Evolutionary conservation across 1,139 yeast species (phyloP).

Genomic region (Kluyveromyces marxianus): DNA sequence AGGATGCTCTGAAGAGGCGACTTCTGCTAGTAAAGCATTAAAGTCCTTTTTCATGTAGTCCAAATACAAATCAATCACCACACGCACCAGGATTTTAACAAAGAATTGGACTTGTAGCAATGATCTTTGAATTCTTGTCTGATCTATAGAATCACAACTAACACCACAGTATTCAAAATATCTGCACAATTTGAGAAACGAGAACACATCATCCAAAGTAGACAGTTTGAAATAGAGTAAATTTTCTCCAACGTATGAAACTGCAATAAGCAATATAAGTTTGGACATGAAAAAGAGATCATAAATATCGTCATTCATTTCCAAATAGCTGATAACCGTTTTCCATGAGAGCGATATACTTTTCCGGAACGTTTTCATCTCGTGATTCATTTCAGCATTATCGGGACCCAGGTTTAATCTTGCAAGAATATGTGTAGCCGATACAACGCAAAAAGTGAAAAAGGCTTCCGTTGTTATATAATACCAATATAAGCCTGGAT

Average conservation of each 20-base stretch:
- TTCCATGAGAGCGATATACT: constrained; percentile 7
- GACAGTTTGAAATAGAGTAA: constrained; percentile 5
- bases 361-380: constrained; percentile 1
- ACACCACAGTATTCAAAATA: neutral
- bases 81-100: constrained; percentile 5
- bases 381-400: neutral
- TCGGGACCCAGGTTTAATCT: constrained; percentile 5
- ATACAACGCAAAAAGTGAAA: constrained; percentile 5
- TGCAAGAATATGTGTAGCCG: constrained; percentile 7
- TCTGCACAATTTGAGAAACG: constrained; percentile 1
- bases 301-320: neutral
- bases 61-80: constrained; percentile 10
- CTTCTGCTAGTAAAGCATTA: constrained; percentile 12
- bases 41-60: constrained; percentile 9
- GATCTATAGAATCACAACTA: neutral
- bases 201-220: constrained; percentile 5
- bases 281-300: constrained; percentile 5
- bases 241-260: constrained; percentile 7
- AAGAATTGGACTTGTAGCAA: constrained; percentile 4
- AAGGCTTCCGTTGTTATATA: constrained; percentile 1
- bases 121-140: constrained; percentile 2
- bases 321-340: constrained; percentile 1
- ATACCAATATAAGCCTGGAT: neutral
- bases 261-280: constrained; percentile 1
- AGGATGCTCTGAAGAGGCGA: constrained; percentile 15